Evolutionary conservation across 1,139 yeast species (phyloP).

Genomic region (Lodderomyces metapsilosis): DNA sequence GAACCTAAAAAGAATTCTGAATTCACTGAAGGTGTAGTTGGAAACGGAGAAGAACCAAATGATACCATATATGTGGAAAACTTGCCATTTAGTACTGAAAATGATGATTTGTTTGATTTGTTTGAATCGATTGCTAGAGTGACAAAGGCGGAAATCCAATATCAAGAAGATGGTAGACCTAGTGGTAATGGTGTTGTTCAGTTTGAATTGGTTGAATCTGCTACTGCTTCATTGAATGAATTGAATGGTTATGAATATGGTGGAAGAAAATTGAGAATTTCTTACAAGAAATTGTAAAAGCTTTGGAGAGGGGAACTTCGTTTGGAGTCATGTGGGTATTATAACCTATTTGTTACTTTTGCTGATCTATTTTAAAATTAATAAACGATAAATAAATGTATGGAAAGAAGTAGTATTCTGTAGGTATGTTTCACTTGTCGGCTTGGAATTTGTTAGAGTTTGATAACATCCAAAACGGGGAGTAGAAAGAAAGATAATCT

Average conservation of each 20-base stretch:
- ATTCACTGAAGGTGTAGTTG: slow-evolving; percentile 63
- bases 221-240: slow-evolving; percentile 72
- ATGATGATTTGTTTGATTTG: slow-evolving; percentile 79
- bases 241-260: slow-evolving; percentile 83
- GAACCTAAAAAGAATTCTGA: slow-evolving; percentile 37
- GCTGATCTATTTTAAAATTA: too few species aligned
- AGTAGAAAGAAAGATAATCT: too few species aligned
- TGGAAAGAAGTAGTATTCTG: too few species aligned
- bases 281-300: slow-evolving; percentile 58
- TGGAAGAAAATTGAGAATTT: slow-evolving; percentile 64
- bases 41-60: slow-evolving; percentile 55
- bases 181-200: slow-evolving; percentile 84
- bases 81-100: slow-evolving; percentile 85
- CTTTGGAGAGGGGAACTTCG: neutral
- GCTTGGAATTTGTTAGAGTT: too few species aligned
- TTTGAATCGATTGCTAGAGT: slow-evolving; percentile 86
- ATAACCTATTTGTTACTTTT: too few species aligned
- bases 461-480: too few species aligned
- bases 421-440: too few species aligned
- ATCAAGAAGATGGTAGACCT: slow-evolving; percentile 61
- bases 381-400: too few species aligned
- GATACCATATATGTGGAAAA: slow-evolving; percentile 70
- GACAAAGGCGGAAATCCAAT: slow-evolving; percentile 73
- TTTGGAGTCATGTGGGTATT: neutral
- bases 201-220: slow-evolving; percentile 65